Percentiles rank a stretch among this genome's conserved stretches.
phyloP scores from a whole-genome alignment of 2,329 filamentous ascomycete genomes.

The Diplodia intermedia region DNA sequence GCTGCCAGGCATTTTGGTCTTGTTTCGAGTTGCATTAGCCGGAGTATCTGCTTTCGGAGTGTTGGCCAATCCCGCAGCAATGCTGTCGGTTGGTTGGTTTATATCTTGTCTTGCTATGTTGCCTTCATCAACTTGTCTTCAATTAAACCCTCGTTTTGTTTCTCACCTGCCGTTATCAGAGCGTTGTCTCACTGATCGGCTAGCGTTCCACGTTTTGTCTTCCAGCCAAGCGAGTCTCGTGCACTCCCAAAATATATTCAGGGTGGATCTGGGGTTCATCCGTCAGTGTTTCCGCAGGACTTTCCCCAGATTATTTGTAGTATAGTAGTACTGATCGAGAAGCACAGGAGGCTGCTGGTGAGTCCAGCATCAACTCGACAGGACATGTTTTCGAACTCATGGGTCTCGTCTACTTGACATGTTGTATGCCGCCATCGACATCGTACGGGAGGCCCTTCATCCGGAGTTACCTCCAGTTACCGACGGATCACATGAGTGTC shows the following conservation, averaged over 20 bases:
- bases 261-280: background rate
- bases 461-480: background rate
- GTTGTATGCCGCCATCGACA: background rate
- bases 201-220: background rate
- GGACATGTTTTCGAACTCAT: no score
- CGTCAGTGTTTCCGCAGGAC: background rate
- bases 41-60: slow-evolving; percentile 27
- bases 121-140: slow-evolving; percentile 22
- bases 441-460: background rate
- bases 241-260: background rate
- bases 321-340: slow-evolving; percentile 27
- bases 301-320: slow-evolving; percentile 8
- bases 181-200: slow-evolving; percentile 1
- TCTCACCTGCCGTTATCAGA: background rate
- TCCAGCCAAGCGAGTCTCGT: background rate
- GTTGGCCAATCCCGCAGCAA: slow-evolving; percentile 21
- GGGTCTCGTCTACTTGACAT: no score
- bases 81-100: slow-evolving; percentile 25
- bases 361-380: no score
- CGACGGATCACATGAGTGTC: background rate
- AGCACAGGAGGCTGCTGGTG: background rate
- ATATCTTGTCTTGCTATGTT: slow-evolving; percentile 19
- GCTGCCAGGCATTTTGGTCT: slow-evolving; percentile 30
- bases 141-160: slow-evolving; percentile 18
- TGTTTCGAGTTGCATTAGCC: slow-evolving; percentile 31